Evolutionary conservation across 805 yeast genomes (phyloP).

Genomic region (Yarrowia sp.): DNA sequence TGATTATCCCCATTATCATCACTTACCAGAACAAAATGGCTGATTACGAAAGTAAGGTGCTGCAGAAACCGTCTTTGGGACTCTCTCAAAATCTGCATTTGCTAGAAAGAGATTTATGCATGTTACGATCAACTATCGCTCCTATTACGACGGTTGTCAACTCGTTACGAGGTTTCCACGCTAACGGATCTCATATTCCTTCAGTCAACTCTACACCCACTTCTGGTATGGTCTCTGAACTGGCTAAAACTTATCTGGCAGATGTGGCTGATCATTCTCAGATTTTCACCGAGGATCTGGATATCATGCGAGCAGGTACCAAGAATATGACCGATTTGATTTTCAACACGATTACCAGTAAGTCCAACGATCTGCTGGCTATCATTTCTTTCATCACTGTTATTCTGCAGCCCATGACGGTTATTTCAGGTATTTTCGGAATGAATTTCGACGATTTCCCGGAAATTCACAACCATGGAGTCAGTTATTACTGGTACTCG

Average conservation of each 20-base stretch:
- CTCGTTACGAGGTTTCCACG: slow-evolving; percentile 45
- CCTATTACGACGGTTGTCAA: slow-evolving; percentile 51
- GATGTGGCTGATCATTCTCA: slow-evolving; percentile 59
- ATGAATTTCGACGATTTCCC: slow-evolving; percentile 51
- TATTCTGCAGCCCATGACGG: slow-evolving; percentile 56
- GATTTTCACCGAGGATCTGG: slow-evolving; percentile 53
- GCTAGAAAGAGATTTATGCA: slow-evolving; percentile 53
- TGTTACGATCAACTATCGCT: slow-evolving; percentile 47
- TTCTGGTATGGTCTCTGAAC: slow-evolving; percentile 40
- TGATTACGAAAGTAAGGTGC: slow-evolving; percentile 52
- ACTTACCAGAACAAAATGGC: slow-evolving; percentile 51
- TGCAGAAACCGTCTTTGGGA: slow-evolving; percentile 49
- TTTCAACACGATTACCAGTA: slow-evolving; percentile 57
- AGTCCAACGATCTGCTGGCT: slow-evolving; percentile 54
- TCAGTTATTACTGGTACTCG: slow-evolving; percentile 24
- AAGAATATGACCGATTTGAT: slow-evolving; percentile 52
- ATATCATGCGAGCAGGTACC: slow-evolving; percentile 52
- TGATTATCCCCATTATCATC: slow-evolving; percentile 51
- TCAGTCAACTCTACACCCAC: slow-evolving; percentile 4
- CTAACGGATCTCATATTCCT: slow-evolving; percentile 16
- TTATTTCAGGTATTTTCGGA: slow-evolving; percentile 62
- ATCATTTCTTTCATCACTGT: slow-evolving; percentile 56
- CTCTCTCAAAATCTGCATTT: slow-evolving; percentile 55
- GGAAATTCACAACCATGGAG: slow-evolving; percentile 37
- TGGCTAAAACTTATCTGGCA: slow-evolving; percentile 49